A percentile compares a stretch with the other conserved stretches of the same genome.
These are phyloP conservation scores for Malus hybrid DNA, from an alignment of 331 rosid species.

Conservation along the genomic window DNA sequence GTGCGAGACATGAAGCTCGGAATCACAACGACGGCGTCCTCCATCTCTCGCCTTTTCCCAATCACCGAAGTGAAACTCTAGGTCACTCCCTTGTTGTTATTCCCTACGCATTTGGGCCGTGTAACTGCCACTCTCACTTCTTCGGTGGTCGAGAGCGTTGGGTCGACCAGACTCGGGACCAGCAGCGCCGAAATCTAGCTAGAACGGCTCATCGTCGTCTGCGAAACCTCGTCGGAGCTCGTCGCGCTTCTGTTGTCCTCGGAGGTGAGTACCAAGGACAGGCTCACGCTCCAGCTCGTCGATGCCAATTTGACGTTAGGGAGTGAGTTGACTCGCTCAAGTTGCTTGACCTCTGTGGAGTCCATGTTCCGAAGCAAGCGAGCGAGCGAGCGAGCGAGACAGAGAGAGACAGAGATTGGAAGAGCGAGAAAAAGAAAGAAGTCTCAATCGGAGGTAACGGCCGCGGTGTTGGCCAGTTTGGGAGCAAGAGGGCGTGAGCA, in stretches of 20 bases:
- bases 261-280: constrained; percentile 24
- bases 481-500: constrained; percentile 92
- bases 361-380: constrained; percentile 2
- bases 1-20: constrained; percentile 57
- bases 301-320: constrained; percentile 13
- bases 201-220: constrained; percentile 36
- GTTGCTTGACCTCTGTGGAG: constrained; percentile 26
- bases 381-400: neutral
- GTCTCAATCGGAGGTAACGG: neutral
- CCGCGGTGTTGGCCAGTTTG: constrained; percentile 37
- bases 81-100: constrained; percentile 43
- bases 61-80: constrained; percentile 76
- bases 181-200: constrained; percentile 39
- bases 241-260: constrained; percentile 34
- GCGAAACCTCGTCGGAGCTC: constrained; percentile 55
- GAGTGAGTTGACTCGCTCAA: constrained; percentile 36
- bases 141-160: neutral
- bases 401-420: constrained; percentile 6
- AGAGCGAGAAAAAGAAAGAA: too few species aligned
- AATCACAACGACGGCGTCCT: constrained; percentile 60
- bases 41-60: constrained; percentile 82
- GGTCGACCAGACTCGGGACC: constrained; percentile 2
- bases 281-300: constrained; percentile 23
- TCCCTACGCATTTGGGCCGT: constrained; percentile 64
- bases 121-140: neutral